Evolutionary conservation across 2,329 filamentous ascomycete genomes (phyloP).

Genomic region (Aspergillus terreus): DNA sequence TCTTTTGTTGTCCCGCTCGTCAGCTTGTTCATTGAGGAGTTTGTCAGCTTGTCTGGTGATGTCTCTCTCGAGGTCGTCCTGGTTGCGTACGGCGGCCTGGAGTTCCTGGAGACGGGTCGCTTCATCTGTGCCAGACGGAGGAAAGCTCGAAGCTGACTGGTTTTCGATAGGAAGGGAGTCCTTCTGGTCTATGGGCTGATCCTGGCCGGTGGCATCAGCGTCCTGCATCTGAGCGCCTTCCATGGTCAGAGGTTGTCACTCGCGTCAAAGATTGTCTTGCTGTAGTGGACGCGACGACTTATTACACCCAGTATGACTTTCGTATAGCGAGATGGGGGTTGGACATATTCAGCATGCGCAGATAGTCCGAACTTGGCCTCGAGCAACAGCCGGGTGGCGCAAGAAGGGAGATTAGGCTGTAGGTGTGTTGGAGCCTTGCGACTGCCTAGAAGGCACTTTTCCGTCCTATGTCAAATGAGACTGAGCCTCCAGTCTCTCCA

Average conservation of each 20-base stretch:
- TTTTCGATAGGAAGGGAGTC: background rate
- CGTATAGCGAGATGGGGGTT: too few species aligned
- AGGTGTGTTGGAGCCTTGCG: too few species aligned
- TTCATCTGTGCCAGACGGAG: conserved; percentile 45
- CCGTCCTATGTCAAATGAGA: too few species aligned
- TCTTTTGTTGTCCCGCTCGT: conserved; percentile 61
- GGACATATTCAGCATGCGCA: too few species aligned
- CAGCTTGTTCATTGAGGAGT: conserved; percentile 58
- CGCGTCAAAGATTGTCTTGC: too few species aligned
- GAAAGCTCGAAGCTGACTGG: background rate
- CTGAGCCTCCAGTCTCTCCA: too few species aligned
- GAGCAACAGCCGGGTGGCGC: too few species aligned
- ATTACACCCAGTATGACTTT: too few species aligned
- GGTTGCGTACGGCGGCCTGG: conserved; percentile 70
- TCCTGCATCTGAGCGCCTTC: background rate
- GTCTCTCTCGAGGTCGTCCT: conserved; percentile 86
- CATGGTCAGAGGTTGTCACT: background rate
- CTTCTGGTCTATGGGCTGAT: background rate
- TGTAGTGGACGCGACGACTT: too few species aligned
- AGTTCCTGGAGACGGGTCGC: conserved; percentile 59
- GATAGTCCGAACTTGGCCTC: too few species aligned
- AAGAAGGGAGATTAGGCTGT: too few species aligned
- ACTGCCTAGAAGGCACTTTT: too few species aligned
- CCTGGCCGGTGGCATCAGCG: background rate
- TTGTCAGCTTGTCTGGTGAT: conserved; percentile 62